Percentiles rank a stretch among this genome's conserved stretches.
Conservation (phyloP, 2,329 filamentous ascomycete species). For the Chaetomiaceae sp. region DNA sequence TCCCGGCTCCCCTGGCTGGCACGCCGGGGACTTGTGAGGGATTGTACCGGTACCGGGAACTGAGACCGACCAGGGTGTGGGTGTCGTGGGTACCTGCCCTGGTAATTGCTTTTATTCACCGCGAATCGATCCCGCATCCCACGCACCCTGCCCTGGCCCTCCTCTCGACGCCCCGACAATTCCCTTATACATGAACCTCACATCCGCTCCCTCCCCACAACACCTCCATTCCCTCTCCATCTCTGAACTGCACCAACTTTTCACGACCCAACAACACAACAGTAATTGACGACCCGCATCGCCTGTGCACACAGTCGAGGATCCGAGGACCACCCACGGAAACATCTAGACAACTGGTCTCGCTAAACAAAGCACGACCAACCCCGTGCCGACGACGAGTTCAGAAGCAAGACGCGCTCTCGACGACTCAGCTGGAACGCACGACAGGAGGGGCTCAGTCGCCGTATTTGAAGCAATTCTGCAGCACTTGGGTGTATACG, state of each 20-base stretch:
- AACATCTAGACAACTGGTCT: slow-evolving; percentile 6
- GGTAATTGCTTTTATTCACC: slow-evolving; percentile 26
- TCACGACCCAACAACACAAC: slow-evolving; percentile 13
- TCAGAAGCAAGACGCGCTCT: slow-evolving; percentile 1
- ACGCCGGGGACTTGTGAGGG: slow-evolving; percentile 21
- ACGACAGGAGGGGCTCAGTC: neutral
- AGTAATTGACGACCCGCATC: slow-evolving; percentile 11
- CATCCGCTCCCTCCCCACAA: slow-evolving; percentile 27
- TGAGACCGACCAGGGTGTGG: slow-evolving; percentile 17
- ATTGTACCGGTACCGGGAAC: slow-evolving; percentile 27
- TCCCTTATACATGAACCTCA: slow-evolving; percentile 26
- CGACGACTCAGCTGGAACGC: slow-evolving; percentile 1
- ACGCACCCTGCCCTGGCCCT: slow-evolving; percentile 19
- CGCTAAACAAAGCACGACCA: too few relatives aligned
- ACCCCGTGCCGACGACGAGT: neutral
- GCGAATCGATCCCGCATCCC: slow-evolving; percentile 22
- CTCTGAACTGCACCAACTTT: slow-evolving; percentile 16
- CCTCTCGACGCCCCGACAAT: slow-evolving; percentile 20
- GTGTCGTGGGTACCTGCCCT: slow-evolving; percentile 23
- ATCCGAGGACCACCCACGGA: neutral
- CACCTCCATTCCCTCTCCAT: slow-evolving; percentile 18
- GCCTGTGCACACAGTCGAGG: neutral
- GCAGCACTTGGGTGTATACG: neutral
- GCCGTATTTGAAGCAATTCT: neutral
- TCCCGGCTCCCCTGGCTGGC: slow-evolving; percentile 20